Conservation (phyloP, 768 basidiomycete species). For the Neoboletus subvelutipes region DNA sequence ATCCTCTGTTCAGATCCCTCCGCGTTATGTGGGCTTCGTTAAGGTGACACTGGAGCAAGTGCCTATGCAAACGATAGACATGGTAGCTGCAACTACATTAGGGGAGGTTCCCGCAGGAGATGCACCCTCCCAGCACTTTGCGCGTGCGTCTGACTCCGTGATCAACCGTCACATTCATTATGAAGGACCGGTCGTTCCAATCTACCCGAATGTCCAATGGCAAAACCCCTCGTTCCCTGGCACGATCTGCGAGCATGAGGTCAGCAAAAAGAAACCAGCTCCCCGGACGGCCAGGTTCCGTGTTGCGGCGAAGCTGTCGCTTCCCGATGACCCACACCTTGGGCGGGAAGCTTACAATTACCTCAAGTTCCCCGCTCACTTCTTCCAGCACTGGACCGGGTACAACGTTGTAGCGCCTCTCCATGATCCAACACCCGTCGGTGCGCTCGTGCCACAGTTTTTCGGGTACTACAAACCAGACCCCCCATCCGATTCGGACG, state of each 20-base stretch:
- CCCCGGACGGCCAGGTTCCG: constrained; percentile 36
- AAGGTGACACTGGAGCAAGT: neutral
- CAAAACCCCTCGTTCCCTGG: constrained; percentile 12
- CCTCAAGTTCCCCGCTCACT: constrained; percentile 26
- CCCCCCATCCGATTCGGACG: constrained; percentile 28
- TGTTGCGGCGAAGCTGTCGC: constrained; percentile 45
- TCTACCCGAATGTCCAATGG: constrained; percentile 21
- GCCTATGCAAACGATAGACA: neutral
- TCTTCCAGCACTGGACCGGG: constrained; percentile 29
- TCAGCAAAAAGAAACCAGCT: neutral
- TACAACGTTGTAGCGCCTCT: constrained; percentile 30
- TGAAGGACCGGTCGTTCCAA: neutral
- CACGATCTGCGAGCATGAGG: constrained; percentile 15
- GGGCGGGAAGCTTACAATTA: constrained; percentile 27
- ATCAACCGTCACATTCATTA: neutral
- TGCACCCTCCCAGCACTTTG: neutral
- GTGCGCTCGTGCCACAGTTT: constrained; percentile 58
- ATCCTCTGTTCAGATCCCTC: constrained; percentile 1
- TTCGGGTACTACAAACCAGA: constrained; percentile 53
- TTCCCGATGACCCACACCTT: constrained; percentile 36
- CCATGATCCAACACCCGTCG: constrained; percentile 46
- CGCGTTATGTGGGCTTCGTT: constrained; percentile 9
- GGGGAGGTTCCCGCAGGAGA: neutral
- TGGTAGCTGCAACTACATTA: neutral
- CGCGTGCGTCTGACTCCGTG: neutral